Evolutionary conservation across 2,329 filamentous ascomycete genomes (phyloP), one percentile per base, ranked within the genome.

Genomic region (Sarocladium brachiariae): DNA sequence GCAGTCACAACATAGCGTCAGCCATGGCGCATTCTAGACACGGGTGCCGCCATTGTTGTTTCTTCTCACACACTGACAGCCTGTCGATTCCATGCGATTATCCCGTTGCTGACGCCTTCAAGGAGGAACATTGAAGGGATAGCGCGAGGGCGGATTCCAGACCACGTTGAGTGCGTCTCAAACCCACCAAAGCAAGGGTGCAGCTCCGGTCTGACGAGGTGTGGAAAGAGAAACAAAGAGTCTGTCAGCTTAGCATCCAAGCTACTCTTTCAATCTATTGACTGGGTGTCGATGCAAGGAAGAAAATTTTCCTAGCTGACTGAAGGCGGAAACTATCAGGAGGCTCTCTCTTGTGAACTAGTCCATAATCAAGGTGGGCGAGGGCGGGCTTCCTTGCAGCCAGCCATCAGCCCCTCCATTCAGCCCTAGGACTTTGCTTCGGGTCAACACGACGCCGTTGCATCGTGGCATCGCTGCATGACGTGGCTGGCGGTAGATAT

Each of bases 301-400:
- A 47, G 43, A 25, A 24, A 14, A 33, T 23, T 47, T 23, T 31
- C 14, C 11, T 47, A 25, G 43, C 43, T 33, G 43, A 47, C 43
- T 47, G 11, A n/a, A n/a, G 39, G 11, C 23, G 39, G 27, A 25
- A n/a, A 19, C 39, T 30, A 45, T 10, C 21, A 11, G 11, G 39
- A 27, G 27, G 7, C 27, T 13, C 13, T 30, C 27, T 30, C 27
- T 41, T 23, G 8, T 21, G 37, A 21, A 5, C 8, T 16, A 33
- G 43, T 4, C 16, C 13, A 19, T 11, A n/a, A 18, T 21, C 25
- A 11, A 19, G 3, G 43, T 19, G 11, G 19, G 43, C 24, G 21
- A 47, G 25, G 43, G 27, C 16, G n/a, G 13, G 25, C 43, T 47
- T n/a, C 43, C 43, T 47, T 47, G 43, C 43, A 47, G 43, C 43